Evolutionary conservation across 305 asterid species (phyloP).

Genomic region (Fraxinus xanthoxyloides): DNA sequence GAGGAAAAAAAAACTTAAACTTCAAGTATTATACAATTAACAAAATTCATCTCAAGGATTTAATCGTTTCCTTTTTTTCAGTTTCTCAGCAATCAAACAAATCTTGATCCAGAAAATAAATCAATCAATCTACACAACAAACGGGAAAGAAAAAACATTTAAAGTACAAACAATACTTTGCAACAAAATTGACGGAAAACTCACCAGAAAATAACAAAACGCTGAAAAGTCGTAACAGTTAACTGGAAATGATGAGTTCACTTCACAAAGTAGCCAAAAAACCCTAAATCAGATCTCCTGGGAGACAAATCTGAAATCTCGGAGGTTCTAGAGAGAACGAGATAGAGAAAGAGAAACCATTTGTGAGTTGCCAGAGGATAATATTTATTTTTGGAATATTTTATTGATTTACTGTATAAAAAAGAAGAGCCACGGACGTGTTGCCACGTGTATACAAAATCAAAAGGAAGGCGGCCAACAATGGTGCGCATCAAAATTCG

Average conservation of each 20-base stretch:
- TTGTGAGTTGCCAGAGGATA: constrained; percentile 22
- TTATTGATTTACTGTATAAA: constrained; percentile 6
- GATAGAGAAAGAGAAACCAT: constrained; percentile 14
- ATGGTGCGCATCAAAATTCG: constrained; percentile 63
- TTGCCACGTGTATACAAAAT: constrained; percentile 67
- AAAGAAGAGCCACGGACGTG: constrained; percentile 32
- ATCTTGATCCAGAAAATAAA: constrained; percentile 6
- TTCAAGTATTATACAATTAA: neutral
- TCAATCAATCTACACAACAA: constrained; percentile 12
- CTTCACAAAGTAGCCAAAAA: constrained; percentile 22
- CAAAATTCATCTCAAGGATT: neutral
- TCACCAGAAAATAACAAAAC: constrained; percentile 25
- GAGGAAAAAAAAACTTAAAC: neutral
- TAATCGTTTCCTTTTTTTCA: neutral
- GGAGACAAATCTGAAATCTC: constrained; percentile 54
- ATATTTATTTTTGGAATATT: constrained; percentile 17
- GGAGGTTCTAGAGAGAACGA: constrained; percentile 43
- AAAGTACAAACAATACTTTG: constrained; percentile 11
- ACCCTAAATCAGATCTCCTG: constrained; percentile 32
- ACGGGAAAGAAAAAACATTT: neutral
- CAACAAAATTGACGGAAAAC: constrained; percentile 27
- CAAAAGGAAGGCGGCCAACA: constrained; percentile 38
- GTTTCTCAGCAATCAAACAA: constrained; percentile 10
- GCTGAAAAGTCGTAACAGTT: constrained; percentile 1
- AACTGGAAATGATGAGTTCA: constrained; percentile 17